Percentiles rank a stretch among this genome's conserved stretches.
phyloP scores from a whole-genome alignment of 805 yeast species.

The Nakazawaea anatomiae region DNA sequence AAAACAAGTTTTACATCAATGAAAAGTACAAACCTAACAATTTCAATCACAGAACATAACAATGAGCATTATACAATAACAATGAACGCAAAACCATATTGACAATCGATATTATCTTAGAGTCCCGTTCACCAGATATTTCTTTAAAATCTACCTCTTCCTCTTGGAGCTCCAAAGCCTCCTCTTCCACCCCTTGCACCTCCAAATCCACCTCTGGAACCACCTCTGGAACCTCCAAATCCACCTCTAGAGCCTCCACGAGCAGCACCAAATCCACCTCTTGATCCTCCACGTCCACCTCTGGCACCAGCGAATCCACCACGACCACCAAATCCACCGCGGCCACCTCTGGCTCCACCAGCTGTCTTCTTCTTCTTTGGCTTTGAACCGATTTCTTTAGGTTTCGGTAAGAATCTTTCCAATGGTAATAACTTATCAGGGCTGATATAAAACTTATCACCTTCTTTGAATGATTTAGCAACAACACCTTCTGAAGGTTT shows the following conservation, averaged over 20 bases:
- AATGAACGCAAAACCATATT: background rate
- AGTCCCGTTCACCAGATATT: background rate
- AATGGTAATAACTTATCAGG: constrained; percentile 93
- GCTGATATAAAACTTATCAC: constrained; percentile 94
- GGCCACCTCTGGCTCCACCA: constrained; percentile 46
- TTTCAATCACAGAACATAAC: background rate
- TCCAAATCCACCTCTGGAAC: constrained; percentile 20
- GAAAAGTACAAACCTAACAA: background rate
- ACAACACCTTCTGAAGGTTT: constrained; percentile 96
- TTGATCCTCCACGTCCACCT: constrained; percentile 35
- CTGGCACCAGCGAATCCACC: constrained; percentile 47
- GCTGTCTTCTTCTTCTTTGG: constrained; percentile 65
- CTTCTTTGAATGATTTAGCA: constrained; percentile 87
- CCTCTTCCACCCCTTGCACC: constrained; percentile 32
- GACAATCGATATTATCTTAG: background rate
- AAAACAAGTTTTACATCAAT: no score
- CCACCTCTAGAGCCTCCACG: constrained; percentile 35
- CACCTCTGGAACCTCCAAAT: constrained; percentile 38
- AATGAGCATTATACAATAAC: background rate
- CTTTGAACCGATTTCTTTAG: constrained; percentile 81
- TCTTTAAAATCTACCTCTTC: constrained; percentile 13
- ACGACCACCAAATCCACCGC: constrained; percentile 34
- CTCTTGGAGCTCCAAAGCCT: constrained; percentile 31
- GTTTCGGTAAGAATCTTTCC: constrained; percentile 96
- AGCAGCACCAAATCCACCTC: constrained; percentile 39